Base-by-base conservation (phyloP, 371 early-diverging fungal genomes). In the Gilbertella persicaria region DNA sequence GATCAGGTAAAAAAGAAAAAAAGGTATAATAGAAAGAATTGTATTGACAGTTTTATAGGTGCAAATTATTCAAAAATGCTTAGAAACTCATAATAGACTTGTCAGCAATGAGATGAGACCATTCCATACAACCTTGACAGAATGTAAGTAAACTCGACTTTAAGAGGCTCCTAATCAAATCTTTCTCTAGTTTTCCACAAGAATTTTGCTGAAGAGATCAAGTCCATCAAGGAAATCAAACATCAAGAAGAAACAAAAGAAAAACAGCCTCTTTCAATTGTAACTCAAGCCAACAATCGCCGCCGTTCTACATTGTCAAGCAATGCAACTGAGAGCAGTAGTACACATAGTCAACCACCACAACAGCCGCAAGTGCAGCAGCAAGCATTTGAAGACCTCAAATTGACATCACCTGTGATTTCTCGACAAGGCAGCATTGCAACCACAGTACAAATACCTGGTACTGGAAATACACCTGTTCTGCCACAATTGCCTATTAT, bases 41-140 rank as follows among this genome's bases (percentile, higher is more conserved):
- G 12, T 44, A 50, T 25, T 19, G 37, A 13, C 13, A 44, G 44
- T 37, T 1, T 19, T 10, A 40, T 59, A 85, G 85, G 85, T 84
- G 20, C 67, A 73, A 21, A 80, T 88, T 37, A 77, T 90, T 26
- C 69, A 83, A 45, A 50, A 81, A 21, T 89, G 86, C 54, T 50
- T 92, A 39, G 67, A 73, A 20, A 61, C 88, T 3, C 93, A 92
- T 56, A 82, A 75, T 17, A 60, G 64, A 19, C 55, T 92, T 19
- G 89, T 87, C 2, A 78, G 86, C 10, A 13, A 51, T 8, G 83
- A 87, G 39, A 86, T 92, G 89, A 59, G 81, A 38, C 93, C 93
- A 9, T 80, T 91, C 54, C 93, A 92, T 56, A 80, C 78, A 0
- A 84, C 83, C 3, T 58, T 92, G 16, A 68, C 84, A 14, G 71